Base-by-base conservation (phyloP, 2,329 filamentous ascomycete genomes). In the Colletotrichum falcatum region DNA sequence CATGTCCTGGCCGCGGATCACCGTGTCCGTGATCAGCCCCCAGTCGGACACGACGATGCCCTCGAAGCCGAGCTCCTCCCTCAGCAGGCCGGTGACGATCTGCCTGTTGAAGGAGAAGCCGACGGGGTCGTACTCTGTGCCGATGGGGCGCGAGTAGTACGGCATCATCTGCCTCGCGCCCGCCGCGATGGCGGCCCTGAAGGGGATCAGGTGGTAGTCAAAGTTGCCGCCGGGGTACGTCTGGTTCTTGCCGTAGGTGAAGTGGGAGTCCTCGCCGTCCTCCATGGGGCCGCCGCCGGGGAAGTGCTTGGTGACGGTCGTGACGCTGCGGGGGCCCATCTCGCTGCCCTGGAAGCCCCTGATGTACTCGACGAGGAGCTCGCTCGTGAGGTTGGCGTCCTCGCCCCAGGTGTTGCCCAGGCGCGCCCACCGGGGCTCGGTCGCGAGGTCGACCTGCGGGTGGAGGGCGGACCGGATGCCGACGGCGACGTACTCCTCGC, bases 1-100 rank as follows among this genome's bases (percentile, higher is more conserved):
- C 81, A 85, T 82, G 42, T 82, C 77, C 73, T 85, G 81, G 1
- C 83, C 84, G 0, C 73, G 35, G 37, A 86, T 82, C 1, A 76
- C 69, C 0, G 75, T 74, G 55, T 86, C 83, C 0, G 85, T 87
- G 28, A 88, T 79, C 4, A 88, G 78, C 1, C 85, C 84, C 86
- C 86, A 88, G 70, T 88, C 86, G 0, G 83, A 85, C 2, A 83
- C 79, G 0, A 88, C 80, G n/a, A 87, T 85, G 2, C 86, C 86
- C 0, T 85, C 74, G 65, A 86, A 88, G 2, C 85, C 84, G 0
- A 87, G 78, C 56, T 87, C 78, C 1, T 80, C 73, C 1, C 82
- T 82, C 1, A 88, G 77, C 0, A 88, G 80, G 39, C 81, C 83
- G 0, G 85, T 87, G 56, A 88, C 80, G 42, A 88, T 82, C 2